Percentiles rank a stretch among this genome's conserved stretches.
Conservation (phyloP, 192 early-diverging fungal species). For the Gaertneriomyces sp. region DNA sequence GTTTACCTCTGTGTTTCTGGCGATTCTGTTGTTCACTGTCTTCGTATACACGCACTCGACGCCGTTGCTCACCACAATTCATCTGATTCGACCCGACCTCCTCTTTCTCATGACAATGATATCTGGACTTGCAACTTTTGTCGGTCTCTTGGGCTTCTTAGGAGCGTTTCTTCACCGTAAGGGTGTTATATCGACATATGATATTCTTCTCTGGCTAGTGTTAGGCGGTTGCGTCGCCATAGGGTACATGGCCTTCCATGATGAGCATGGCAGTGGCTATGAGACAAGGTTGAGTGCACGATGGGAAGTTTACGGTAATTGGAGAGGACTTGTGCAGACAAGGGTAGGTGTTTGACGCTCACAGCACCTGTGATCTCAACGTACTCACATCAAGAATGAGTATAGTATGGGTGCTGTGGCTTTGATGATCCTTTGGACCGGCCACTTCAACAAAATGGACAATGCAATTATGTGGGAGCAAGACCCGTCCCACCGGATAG, state of each 20-base stretch:
- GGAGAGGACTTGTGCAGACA: conserved; percentile 10
- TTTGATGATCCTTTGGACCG: conserved; percentile 32
- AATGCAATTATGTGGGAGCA: no score
- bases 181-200: conserved; percentile 11
- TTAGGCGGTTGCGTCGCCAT: conserved; percentile 13
- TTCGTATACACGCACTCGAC: conserved; percentile 18
- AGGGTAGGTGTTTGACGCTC: conserved; percentile 13
- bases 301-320: conserved; percentile 16
- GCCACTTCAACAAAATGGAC: background rate
- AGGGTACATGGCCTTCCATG: conserved; percentile 24
- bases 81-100: conserved; percentile 13
- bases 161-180: conserved; percentile 35
- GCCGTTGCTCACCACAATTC: conserved; percentile 8
- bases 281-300: conserved; percentile 4
- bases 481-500: no score
- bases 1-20: conserved; percentile 28
- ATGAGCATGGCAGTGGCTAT: conserved; percentile 8
- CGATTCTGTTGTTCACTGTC: conserved; percentile 5
- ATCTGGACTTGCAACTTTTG: background rate
- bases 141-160: conserved; percentile 31
- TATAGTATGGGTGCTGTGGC: conserved; percentile 31
- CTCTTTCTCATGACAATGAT: conserved; percentile 20
- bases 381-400: background rate
- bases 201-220: conserved; percentile 27
- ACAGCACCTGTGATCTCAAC: background rate